These are phyloP conservation scores for Stagonosporopsis vannaccii DNA, from an alignment of 2,329 filamentous ascomycete genomes.

Conservation along the genomic window DNA sequence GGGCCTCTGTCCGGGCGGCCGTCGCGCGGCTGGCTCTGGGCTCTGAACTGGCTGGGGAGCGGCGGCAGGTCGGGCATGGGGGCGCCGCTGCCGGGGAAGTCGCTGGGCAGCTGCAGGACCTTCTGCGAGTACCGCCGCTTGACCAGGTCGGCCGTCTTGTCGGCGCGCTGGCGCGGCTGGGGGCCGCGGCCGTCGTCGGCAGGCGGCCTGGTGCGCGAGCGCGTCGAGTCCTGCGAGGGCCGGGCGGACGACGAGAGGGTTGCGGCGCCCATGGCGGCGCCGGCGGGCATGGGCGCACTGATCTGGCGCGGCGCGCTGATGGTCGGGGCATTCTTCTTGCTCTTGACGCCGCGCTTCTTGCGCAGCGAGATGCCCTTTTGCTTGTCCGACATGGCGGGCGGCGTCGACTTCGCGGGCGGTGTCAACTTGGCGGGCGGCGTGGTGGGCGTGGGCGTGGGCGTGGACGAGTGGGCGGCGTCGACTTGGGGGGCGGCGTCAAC, in stretches of 20 bases:
- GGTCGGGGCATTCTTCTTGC: slow-evolving; percentile 59
- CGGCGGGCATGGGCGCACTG: slow-evolving; percentile 49
- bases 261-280: slow-evolving; percentile 28
- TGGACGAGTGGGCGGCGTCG: too few species aligned
- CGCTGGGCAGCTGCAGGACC: slow-evolving; percentile 78
- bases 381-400: slow-evolving; percentile 58
- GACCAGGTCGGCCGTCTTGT: slow-evolving; percentile 78
- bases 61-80: slow-evolving; percentile 70
- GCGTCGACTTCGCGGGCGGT: too few species aligned
- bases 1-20: slow-evolving; percentile 56
- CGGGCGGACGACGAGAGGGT: slow-evolving; percentile 47
- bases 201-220: slow-evolving; percentile 40
- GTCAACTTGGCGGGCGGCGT: too few species aligned
- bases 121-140: slow-evolving; percentile 94
- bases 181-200: slow-evolving; percentile 28
- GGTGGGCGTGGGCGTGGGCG: too few species aligned
- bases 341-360: slow-evolving; percentile 64
- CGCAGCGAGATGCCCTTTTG: slow-evolving; percentile 67
- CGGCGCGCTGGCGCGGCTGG: slow-evolving; percentile 54
- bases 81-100: slow-evolving; percentile 69
- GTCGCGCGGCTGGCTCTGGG: slow-evolving; percentile 54
- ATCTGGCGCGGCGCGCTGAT: slow-evolving; percentile 66
- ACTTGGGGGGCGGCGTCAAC: too few species aligned
- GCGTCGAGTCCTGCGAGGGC: slow-evolving; percentile 47
- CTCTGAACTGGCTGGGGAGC: slow-evolving; percentile 66